These are phyloP conservation scores for Rhizophagus prolifer DNA, from an alignment of 192 early-diverging fungal genomes.

Conservation along the genomic window DNA sequence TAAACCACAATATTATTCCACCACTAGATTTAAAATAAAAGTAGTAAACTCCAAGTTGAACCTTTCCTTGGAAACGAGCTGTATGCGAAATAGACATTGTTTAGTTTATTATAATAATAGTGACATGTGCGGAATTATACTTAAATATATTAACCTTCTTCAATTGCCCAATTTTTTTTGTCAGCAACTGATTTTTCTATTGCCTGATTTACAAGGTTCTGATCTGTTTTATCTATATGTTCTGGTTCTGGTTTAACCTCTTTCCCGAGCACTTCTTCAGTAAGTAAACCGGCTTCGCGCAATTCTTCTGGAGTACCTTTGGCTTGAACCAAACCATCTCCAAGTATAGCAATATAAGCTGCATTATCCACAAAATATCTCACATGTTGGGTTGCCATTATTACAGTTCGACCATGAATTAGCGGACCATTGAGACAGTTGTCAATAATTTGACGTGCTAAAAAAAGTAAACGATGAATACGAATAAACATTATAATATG, in stretches of 20 bases:
- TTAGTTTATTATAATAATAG: slow-evolving; percentile 4
- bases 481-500: too few relatives aligned
- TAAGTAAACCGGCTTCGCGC: slow-evolving; percentile 36
- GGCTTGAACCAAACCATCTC: slow-evolving; percentile 36
- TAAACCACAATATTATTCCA: slow-evolving; percentile 58
- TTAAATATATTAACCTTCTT: slow-evolving; percentile 38
- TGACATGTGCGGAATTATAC: background rate
- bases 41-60: slow-evolving; percentile 72
- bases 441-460: slow-evolving; percentile 76
- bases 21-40: slow-evolving; percentile 73
- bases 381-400: slow-evolving; percentile 88
- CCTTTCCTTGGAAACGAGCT: slow-evolving; percentile 73
- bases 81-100: background rate
- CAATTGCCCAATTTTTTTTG: slow-evolving; percentile 39
- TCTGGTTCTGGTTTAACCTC: background rate
- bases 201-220: background rate
- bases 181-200: slow-evolving; percentile 31
- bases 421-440: slow-evolving; percentile 72
- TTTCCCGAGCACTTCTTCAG: slow-evolving; percentile 32
- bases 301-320: slow-evolving; percentile 41
- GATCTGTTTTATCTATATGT: background rate
- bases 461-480: slow-evolving; percentile 47
- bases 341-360: slow-evolving; percentile 58
- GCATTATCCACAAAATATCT: slow-evolving; percentile 57
- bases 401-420: slow-evolving; percentile 73